phyloP scores from a whole-genome alignment of 2,329 filamentous ascomycete species.

The Claviceps spartinae region DNA sequence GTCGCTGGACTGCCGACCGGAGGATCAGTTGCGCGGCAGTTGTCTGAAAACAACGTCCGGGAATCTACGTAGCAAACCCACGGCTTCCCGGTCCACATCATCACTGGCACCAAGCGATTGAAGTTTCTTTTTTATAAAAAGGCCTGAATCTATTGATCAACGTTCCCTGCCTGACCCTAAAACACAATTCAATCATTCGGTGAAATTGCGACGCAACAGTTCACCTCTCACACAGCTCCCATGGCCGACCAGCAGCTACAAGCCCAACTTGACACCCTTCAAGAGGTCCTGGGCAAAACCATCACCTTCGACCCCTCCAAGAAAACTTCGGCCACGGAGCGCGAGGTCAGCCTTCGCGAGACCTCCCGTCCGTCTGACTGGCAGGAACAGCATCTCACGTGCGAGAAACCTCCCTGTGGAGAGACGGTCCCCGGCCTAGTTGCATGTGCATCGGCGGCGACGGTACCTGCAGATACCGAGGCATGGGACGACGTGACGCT shows the following conservation, averaged over 20 bases:
- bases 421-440: neutral
- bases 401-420: neutral
- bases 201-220: neutral
- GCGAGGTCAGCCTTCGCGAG: neutral
- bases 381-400: conserved; percentile 1
- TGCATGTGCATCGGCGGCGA: neutral
- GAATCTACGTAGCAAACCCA: no score
- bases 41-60: no score
- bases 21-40: conserved; percentile 1
- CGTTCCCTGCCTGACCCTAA: neutral
- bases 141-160: neutral
- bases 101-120: neutral
- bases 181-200: neutral
- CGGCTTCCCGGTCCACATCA: neutral
- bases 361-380: neutral
- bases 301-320: conserved; percentile 4
- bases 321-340: neutral
- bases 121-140: neutral
- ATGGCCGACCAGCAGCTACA: conserved; percentile 6
- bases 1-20: no score
- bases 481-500: conserved; percentile 14
- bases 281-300: conserved; percentile 7
- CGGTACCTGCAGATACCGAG: neutral
- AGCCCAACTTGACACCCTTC: conserved; percentile 6
- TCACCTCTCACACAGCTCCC: neutral